phyloP scores from a whole-genome alignment of 352 stramenopile genomes.

The Pythium periplocum region DNA sequence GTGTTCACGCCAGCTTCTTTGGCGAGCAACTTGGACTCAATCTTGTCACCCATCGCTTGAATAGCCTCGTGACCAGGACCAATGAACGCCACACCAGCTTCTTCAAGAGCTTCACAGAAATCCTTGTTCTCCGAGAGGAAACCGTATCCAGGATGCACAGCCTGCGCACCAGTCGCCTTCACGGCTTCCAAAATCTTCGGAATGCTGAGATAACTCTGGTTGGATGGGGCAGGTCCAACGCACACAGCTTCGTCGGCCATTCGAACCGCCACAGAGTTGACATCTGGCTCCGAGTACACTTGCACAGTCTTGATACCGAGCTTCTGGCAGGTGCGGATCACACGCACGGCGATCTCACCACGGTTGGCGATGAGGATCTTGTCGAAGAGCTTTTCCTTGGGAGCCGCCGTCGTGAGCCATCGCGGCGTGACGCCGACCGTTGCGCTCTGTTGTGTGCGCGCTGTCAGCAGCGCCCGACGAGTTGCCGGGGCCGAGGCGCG shows the following conservation, averaged over 20 bases:
- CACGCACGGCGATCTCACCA: slow-evolving; percentile 87
- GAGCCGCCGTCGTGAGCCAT: not conserved
- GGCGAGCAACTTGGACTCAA: slow-evolving; percentile 85
- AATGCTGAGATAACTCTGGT: slow-evolving; percentile 77
- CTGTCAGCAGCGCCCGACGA: too few relatives aligned
- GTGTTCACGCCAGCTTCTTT: slow-evolving; percentile 75
- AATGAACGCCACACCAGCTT: slow-evolving; percentile 87
- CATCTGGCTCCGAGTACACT: slow-evolving; percentile 88
- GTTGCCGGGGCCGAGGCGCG: too few relatives aligned
- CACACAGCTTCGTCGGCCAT: slow-evolving; percentile 67
- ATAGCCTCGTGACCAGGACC: slow-evolving; percentile 85
- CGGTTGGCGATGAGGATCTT: slow-evolving; percentile 92
- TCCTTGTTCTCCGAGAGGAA: slow-evolving; percentile 88
- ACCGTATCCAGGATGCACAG: slow-evolving; percentile 89
- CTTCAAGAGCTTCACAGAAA: slow-evolving; percentile 64
- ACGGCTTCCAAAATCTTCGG: slow-evolving; percentile 70
- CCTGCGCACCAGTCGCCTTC: slow-evolving; percentile 57
- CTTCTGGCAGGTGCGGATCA: slow-evolving; percentile 47
- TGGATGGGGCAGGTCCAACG: slow-evolving; percentile 58
- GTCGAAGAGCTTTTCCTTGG: slow-evolving; percentile 37
- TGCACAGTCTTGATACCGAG: slow-evolving; percentile 90
- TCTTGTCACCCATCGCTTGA: slow-evolving; percentile 91
- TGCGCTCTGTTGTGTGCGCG: not conserved
- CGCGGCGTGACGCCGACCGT: not conserved
- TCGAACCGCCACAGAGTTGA: slow-evolving; percentile 68